Percentiles rank a stretch among this genome's conserved stretches.
phyloP scores from a whole-genome alignment of 129 eudicot genomes.

The Solidago caesia region DNA sequence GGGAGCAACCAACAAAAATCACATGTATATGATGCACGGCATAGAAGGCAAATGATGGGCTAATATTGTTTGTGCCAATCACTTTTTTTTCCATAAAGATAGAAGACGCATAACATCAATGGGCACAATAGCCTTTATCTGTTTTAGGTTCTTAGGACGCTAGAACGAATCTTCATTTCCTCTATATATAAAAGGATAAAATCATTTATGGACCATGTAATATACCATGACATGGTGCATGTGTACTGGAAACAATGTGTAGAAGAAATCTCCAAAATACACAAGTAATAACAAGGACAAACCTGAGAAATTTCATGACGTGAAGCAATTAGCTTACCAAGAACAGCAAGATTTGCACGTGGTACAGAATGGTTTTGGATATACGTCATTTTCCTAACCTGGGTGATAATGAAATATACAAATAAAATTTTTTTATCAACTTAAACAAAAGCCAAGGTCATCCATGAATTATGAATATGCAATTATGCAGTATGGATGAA shows the following conservation, averaged over 20 bases:
- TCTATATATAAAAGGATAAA: not conserved
- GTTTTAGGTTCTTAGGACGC: not conserved
- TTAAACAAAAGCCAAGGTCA: not conserved
- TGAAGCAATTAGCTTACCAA: constrained; percentile 77
- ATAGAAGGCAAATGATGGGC: constrained; percentile 1
- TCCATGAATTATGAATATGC: not conserved
- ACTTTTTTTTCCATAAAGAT: not conserved
- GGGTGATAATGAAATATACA: constrained; percentile 30
- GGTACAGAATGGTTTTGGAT: constrained; percentile 74
- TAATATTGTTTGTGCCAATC: not conserved
- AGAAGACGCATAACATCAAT: constrained; percentile 8
- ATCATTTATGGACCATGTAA: constrained; percentile 5
- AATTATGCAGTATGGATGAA: not conserved
- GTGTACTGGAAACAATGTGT: constrained; percentile 2
- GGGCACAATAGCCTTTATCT: too few relatives aligned
- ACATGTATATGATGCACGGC: constrained; percentile 21
- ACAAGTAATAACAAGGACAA: constrained; percentile 15
- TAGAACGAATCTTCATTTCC: not conserved
- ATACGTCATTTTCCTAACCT: constrained; percentile 92
- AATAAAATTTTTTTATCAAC: not conserved
- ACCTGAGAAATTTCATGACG: constrained; percentile 97
- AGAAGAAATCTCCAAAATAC: not conserved
- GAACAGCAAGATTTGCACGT: constrained; percentile 80
- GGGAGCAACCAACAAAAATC: not conserved
- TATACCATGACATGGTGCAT: constrained; percentile 11